phyloP scores from a whole-genome alignment of 768 basidiomycete genomes.

The Holtermanniella nyarrowii region DNA sequence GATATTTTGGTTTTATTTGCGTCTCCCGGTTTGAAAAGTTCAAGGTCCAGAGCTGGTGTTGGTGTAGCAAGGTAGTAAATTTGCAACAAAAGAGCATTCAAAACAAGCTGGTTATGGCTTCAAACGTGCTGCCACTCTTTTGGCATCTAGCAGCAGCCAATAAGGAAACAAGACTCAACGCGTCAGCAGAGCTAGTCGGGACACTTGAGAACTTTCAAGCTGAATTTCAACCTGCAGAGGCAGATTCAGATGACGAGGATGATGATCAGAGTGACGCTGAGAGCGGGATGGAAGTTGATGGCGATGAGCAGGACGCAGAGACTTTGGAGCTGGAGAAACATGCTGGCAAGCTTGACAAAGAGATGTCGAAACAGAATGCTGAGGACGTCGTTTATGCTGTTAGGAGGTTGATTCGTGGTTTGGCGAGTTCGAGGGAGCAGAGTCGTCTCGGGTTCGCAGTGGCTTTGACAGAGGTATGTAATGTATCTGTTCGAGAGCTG shows the following conservation, averaged over 20 bases:
- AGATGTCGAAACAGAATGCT: conserved; percentile 57
- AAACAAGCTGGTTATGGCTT: conserved; percentile 45
- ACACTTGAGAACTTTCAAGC: conserved; percentile 78
- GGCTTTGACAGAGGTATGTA: conserved; percentile 77
- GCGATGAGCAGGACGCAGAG: not conserved
- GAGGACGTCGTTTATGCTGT: conserved; percentile 91
- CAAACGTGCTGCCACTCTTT: conserved; percentile 83
- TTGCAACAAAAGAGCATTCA: not conserved
- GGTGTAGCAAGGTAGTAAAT: too few species aligned
- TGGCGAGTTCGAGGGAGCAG: conserved; percentile 85
- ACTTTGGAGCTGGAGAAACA: not conserved
- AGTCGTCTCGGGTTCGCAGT: conserved; percentile 92
- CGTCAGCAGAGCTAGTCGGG: conserved; percentile 71
- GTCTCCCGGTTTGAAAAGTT: not conserved
- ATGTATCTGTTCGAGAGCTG: not conserved
- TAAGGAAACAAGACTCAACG: conserved; percentile 68
- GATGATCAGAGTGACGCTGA: conserved; percentile 26
- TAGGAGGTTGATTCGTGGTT: conserved; percentile 69
- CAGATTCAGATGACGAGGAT: conserved; percentile 28
- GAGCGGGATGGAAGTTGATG: conserved; percentile 11
- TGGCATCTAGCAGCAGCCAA: conserved; percentile 80
- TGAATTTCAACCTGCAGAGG: conserved; percentile 40
- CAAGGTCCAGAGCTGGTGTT: too few species aligned
- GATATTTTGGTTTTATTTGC: not conserved
- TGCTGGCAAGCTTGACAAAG: conserved; percentile 24